Conservation (phyloP, 2,329 filamentous ascomycete species). For the Colletotrichum limetticola region DNA sequence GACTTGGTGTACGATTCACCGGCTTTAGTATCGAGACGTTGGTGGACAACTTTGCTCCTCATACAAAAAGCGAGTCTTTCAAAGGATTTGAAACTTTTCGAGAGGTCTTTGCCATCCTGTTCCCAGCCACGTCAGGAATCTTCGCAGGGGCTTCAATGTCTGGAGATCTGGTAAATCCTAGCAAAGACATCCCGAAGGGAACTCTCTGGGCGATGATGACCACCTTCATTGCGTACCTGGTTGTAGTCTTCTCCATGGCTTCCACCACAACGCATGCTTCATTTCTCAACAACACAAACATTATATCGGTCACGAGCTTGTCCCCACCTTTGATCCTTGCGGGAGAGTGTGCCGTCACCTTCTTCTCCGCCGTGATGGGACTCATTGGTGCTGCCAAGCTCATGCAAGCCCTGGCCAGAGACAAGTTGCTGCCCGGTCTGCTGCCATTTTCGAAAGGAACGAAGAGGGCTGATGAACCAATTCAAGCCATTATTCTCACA, state of each 20-base stretch:
- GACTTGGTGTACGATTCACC: slow-evolving; percentile 78
- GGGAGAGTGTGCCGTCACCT: slow-evolving; percentile 83
- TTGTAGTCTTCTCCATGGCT: slow-evolving; percentile 83
- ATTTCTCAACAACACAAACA: slow-evolving; percentile 79
- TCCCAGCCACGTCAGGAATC: slow-evolving; percentile 72
- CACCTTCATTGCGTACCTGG: slow-evolving; percentile 79
- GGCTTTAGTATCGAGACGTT: slow-evolving; percentile 79
- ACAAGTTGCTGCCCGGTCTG: slow-evolving; percentile 81
- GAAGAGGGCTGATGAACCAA: slow-evolving; percentile 77
- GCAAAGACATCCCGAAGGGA: slow-evolving; percentile 86
- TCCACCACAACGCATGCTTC: slow-evolving; percentile 79
- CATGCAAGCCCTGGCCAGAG: slow-evolving; percentile 83
- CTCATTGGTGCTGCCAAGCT: slow-evolving; percentile 87
- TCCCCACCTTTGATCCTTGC: slow-evolving; percentile 79
- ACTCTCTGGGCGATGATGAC: slow-evolving; percentile 81
- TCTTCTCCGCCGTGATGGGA: slow-evolving; percentile 90
- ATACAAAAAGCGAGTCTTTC: slow-evolving; percentile 70
- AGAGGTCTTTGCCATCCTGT: slow-evolving; percentile 86
- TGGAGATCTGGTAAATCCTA: slow-evolving; percentile 84
- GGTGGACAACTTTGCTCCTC: slow-evolving; percentile 78
- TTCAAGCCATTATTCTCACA: slow-evolving; percentile 80
- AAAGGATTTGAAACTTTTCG: slow-evolving; percentile 77
- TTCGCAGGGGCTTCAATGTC: slow-evolving; percentile 89
- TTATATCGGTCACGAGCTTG: slow-evolving; percentile 85
- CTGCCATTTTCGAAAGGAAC: slow-evolving; percentile 80